These are phyloP conservation scores for Arxiozyma slooffiae DNA, from an alignment of 1,139 yeast species.

Conservation along the genomic window DNA sequence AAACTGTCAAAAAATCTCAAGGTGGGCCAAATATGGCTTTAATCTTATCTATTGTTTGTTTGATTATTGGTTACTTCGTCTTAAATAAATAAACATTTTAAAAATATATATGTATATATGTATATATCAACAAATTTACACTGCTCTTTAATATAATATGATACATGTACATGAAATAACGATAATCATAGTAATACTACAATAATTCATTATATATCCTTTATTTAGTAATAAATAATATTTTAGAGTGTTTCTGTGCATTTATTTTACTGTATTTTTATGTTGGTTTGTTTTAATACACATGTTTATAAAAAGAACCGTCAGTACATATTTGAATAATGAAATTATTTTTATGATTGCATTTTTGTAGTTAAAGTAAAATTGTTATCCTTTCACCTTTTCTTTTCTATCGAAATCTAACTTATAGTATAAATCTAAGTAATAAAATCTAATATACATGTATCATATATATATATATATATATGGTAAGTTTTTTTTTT, in stretches of 20 bases:
- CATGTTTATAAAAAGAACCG: background rate
- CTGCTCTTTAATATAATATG: background rate
- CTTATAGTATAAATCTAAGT: too few relatives aligned
- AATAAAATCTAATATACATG: background rate
- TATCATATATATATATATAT: too few relatives aligned
- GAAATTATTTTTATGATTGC: too few relatives aligned
- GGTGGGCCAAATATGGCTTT: slow-evolving; percentile 34
- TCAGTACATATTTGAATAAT: too few relatives aligned
- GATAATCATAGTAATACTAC: background rate
- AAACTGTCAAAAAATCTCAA: slow-evolving; percentile 14
- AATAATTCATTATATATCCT: background rate
- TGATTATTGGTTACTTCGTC: slow-evolving; percentile 50
- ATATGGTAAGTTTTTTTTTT: background rate
- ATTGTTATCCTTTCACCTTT: too few relatives aligned
- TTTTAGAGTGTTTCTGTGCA: too few relatives aligned
- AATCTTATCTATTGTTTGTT: slow-evolving; percentile 42
- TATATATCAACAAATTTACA: background rate
- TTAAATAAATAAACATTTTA: slow-evolving; percentile 16
- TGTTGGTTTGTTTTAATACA: background rate
- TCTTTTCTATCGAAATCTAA: background rate
- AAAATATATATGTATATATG: background rate
- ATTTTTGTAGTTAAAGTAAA: too few relatives aligned
- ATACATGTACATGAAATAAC: background rate
- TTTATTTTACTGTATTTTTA: too few relatives aligned
- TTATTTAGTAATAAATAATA: too few relatives aligned